Evolutionary conservation across 345 rosid species (phyloP), one percentile per base, ranked within the genome.

Genomic region (Eucalyptus dawsonii): DNA sequence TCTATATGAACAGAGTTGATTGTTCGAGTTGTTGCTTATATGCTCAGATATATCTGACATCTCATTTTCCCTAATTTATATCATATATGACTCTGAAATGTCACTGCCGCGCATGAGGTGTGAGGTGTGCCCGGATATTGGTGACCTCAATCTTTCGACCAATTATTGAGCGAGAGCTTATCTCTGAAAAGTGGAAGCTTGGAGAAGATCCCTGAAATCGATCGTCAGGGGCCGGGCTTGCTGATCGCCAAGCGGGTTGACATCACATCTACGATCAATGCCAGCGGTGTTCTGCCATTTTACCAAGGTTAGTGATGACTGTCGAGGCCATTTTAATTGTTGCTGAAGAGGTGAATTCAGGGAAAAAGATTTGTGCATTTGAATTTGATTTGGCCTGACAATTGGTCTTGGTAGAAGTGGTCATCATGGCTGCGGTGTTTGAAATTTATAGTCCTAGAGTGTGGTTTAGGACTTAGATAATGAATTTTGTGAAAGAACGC

Each of bases 251-350:
- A 97, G 92, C 95, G 98, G 83, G 99, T 96, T 42, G 99, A 97
- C 90, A 92, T 97, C 42, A 98, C 97, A 29, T 91, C 98, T 5
- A 98, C 97, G 60, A 97, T 97, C 88, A 93, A 94, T 92, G 98
- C 99, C 8, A 92, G 94, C 76, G 99, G 99, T 45, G 99, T 97
- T 87, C 93, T 95, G 85, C 98, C 95, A 88, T 96, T 98, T 81
- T 97, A 96, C 92, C 95, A 96, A 92, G 99, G 99, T 97, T 69
- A 60, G 65, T 19, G 67, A 60, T 51, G 60, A 40, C 44, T 19
- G 17, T 6, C 3, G 29, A 60, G 67, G 67, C 67, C n/a, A 60
- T 25, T 60, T 60, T 25, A 37, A 44, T 37, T 40, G 29, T 60
- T 60, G 31, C 8, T 12, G 25, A 19, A 21, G 58, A 53, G 58